Evolutionary conservation across 1,284 basidiomycete genomes (phyloP).

Genomic region (Neonothopanus nambi): DNA sequence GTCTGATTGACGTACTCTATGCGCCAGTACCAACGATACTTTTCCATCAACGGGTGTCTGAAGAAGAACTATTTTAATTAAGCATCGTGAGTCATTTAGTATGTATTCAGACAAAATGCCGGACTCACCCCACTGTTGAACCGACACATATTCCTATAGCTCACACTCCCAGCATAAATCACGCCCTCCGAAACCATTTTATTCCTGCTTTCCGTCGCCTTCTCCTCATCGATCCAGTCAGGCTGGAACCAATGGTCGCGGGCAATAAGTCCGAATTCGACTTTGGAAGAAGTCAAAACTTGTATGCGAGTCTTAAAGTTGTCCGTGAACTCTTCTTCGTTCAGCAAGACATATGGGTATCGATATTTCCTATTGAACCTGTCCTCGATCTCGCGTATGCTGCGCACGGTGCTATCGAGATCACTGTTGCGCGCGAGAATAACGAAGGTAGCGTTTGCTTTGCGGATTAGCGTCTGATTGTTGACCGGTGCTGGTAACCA

Average conservation of each 20-base stretch:
- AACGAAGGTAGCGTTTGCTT: constrained; percentile 46
- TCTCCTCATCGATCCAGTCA: constrained; percentile 62
- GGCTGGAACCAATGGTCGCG: constrained; percentile 52
- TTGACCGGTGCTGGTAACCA: no score
- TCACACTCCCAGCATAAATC: constrained; percentile 46
- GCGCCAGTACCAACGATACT: constrained; percentile 81
- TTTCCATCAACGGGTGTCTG: constrained; percentile 63
- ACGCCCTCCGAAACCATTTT: constrained; percentile 53
- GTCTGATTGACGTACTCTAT: constrained; percentile 33
- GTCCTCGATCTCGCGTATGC: constrained; percentile 51
- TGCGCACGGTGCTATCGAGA: constrained; percentile 34
- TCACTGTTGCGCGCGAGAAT: constrained; percentile 46
- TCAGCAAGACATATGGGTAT: constrained; percentile 76
- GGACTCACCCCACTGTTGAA: constrained; percentile 71
- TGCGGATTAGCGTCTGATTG: constrained; percentile 8
- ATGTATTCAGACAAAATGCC: neutral
- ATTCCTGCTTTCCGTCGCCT: constrained; percentile 49
- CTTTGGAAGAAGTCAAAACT: constrained; percentile 29
- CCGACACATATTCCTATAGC: constrained; percentile 70
- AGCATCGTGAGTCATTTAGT: constrained; percentile 18
- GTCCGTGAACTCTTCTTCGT: constrained; percentile 69
- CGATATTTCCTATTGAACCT: constrained; percentile 64
- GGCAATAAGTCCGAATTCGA: constrained; percentile 59
- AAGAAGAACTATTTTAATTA: constrained; percentile 58
- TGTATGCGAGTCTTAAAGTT: constrained; percentile 52